A percentile compares a stretch with the other conserved stretches of the same genome.
phyloP scores from a whole-genome alignment of 2,329 filamentous ascomycete species.

The Eurotiales sp. region DNA sequence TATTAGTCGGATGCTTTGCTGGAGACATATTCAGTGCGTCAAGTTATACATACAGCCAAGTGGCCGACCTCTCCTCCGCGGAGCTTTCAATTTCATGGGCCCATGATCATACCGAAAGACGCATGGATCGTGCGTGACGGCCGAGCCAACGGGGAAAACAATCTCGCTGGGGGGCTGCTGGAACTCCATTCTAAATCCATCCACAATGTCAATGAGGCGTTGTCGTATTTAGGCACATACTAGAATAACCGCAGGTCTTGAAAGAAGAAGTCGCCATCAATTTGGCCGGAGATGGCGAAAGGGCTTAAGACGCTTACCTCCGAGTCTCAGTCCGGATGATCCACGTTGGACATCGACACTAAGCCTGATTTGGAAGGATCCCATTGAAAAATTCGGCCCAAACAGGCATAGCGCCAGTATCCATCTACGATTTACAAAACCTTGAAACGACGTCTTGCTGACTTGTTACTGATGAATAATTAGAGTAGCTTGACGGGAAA shows the following conservation, averaged over 20 bases:
- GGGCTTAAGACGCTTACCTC: too few species aligned
- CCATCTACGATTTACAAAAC: too few species aligned
- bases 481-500: too few species aligned
- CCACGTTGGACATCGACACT: too few species aligned
- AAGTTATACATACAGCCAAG: slow-evolving; percentile 1
- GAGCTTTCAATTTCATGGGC: slow-evolving; percentile 1
- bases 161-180: slow-evolving; percentile 4
- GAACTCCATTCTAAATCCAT: neutral
- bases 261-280: too few species aligned
- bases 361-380: neutral
- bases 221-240: too few species aligned
- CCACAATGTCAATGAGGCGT: too few species aligned
- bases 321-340: too few species aligned
- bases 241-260: too few species aligned
- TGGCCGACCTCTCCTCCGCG: slow-evolving; percentile 3
- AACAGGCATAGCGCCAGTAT: neutral
- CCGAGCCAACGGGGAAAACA: neutral
- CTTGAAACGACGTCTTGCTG: neutral
- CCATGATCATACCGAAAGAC: slow-evolving; percentile 9
- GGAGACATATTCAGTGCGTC: neutral
- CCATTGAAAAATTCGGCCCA: slow-evolving; percentile 1
- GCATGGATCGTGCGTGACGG: neutral
- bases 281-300: neutral
- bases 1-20: too few species aligned
- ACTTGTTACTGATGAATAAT: too few species aligned